Conservation (phyloP, 1,139 yeast genomes). For the Magnusiomyces paraingens region DNA sequence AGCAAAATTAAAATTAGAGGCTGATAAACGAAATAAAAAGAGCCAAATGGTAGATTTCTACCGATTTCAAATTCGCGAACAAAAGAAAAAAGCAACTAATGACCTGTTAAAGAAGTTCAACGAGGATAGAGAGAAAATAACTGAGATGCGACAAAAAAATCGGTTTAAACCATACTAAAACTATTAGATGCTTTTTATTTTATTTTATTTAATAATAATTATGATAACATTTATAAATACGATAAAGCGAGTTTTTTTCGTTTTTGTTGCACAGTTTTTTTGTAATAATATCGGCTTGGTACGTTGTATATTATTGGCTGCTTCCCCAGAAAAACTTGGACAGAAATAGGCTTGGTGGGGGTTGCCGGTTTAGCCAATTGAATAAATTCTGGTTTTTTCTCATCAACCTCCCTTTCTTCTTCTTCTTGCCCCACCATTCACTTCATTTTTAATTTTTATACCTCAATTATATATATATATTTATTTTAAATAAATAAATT, state of each 20-base stretch:
- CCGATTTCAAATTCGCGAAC: slow-evolving; percentile 90
- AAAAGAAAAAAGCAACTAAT: slow-evolving; percentile 88
- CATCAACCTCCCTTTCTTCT: background rate
- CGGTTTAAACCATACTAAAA: slow-evolving; percentile 73
- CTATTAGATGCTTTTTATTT: background rate
- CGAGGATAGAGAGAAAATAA: slow-evolving; percentile 82
- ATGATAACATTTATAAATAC: background rate
- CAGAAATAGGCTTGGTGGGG: no score
- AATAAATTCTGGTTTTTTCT: no score
- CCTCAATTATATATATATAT: background rate
- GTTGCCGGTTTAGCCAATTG: no score
- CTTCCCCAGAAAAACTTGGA: no score
- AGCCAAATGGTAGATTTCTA: slow-evolving; percentile 89
- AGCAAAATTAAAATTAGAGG: slow-evolving; percentile 29
- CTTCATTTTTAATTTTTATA: background rate
- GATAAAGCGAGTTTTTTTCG: no score
- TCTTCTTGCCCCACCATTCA: background rate
- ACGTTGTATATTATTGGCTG: no score
- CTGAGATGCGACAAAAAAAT: slow-evolving; percentile 69
- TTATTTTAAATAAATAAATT: background rate
- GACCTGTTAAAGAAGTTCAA: slow-evolving; percentile 76
- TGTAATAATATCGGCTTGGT: no score
- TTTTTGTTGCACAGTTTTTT: no score
- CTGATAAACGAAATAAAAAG: slow-evolving; percentile 46
- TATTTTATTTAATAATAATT: background rate